These are phyloP conservation scores for Kodamaea alishanica DNA, from an alignment of 1,139 yeast species.

Conservation along the genomic window DNA sequence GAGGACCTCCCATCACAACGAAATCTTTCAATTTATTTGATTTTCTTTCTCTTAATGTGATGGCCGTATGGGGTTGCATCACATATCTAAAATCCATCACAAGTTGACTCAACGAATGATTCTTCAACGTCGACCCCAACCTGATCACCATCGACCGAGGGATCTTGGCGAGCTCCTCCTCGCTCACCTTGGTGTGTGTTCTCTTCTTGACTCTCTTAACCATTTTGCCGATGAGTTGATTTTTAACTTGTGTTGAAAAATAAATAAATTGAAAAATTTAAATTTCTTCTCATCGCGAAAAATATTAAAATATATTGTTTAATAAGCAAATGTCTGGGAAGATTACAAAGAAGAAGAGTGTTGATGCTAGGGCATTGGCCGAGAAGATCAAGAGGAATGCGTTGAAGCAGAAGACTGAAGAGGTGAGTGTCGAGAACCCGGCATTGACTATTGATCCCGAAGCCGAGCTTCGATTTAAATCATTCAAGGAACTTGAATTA, in stretches of 20 bases:
- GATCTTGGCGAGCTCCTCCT: constrained; percentile 66
- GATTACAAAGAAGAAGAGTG: constrained; percentile 1
- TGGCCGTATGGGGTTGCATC: constrained; percentile 97
- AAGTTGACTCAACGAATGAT: constrained; percentile 77
- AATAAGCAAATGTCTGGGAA: background rate
- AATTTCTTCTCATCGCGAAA: constrained; percentile 7
- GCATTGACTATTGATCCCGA: constrained; percentile 7
- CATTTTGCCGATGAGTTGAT: constrained; percentile 19
- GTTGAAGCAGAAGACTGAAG: constrained; percentile 24
- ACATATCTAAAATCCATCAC: constrained; percentile 83
- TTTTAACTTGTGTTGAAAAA: background rate
- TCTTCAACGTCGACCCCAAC: constrained; percentile 73
- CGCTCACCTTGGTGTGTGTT: constrained; percentile 70
- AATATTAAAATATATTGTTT: background rate
- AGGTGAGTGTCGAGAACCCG: constrained; percentile 11
- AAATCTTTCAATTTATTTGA: constrained; percentile 85
- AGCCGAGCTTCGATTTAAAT: constrained; percentile 26
- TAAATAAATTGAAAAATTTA: background rate
- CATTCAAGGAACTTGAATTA: constrained; percentile 52
- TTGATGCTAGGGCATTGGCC: constrained; percentile 27
- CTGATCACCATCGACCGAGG: constrained; percentile 94
- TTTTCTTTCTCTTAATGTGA: constrained; percentile 80
- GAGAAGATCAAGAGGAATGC: constrained; percentile 57
- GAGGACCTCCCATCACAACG: constrained; percentile 95
- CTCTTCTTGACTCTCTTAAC: constrained; percentile 64